phyloP scores from a whole-genome alignment of 257 asterid species.

The Lycium ferocissimum region DNA sequence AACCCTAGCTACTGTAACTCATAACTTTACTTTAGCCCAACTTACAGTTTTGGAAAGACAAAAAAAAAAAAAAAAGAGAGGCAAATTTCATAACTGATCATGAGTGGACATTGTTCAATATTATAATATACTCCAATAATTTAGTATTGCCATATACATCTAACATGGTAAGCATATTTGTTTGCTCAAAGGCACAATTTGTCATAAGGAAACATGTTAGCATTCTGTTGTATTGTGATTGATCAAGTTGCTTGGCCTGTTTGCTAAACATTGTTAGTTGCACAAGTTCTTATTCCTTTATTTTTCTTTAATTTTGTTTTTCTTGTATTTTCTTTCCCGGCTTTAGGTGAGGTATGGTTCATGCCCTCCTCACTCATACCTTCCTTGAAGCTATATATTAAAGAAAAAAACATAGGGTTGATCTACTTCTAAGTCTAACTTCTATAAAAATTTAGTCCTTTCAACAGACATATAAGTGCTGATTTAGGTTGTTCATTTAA shows the following conservation, averaged over 20 bases:
- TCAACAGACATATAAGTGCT: neutral
- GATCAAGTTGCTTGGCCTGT: neutral
- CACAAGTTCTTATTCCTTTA: neutral
- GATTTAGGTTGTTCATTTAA: neutral
- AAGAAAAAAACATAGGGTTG: no score
- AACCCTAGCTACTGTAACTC: neutral
- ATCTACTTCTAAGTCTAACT: neutral
- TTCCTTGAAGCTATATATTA: no score
- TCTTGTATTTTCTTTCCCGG: neutral
- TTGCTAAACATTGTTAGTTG: neutral
- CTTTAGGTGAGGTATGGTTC: neutral
- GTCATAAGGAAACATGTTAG: neutral
- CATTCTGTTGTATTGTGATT: neutral
- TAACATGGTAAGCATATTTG: neutral
- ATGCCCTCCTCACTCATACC: no score
- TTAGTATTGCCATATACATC: neutral
- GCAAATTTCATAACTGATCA: neutral
- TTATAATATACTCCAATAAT: neutral
- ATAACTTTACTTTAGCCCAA: neutral
- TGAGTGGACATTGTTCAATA: neutral
- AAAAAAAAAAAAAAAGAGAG: neutral
- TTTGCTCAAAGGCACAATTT: neutral
- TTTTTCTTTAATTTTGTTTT: neutral
- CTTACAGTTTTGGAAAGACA: neutral
- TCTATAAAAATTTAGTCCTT: neutral